phyloP scores from a whole-genome alignment of 225 moss, liverwort and hornwort genomes.

The Bryum argenteum region DNA sequence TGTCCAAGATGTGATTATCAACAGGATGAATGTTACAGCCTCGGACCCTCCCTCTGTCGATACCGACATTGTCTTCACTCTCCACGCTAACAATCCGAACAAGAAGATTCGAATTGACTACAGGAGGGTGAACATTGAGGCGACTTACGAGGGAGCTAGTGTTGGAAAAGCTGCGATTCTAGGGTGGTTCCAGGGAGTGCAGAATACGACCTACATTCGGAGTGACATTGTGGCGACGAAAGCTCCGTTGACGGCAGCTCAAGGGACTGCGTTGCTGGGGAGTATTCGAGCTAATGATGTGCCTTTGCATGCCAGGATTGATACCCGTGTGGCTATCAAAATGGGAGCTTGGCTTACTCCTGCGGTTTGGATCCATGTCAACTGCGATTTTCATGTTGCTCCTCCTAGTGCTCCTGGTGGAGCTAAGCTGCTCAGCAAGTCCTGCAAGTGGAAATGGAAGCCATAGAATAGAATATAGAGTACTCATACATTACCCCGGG shows the following conservation, averaged over 20 bases:
- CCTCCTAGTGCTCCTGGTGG: slow-evolving; percentile 56
- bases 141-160: slow-evolving; percentile 32
- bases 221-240: slow-evolving; percentile 33
- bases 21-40: slow-evolving; percentile 48
- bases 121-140: slow-evolving; percentile 41
- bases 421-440: slow-evolving; percentile 45
- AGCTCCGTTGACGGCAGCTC: slow-evolving; percentile 34
- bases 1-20: slow-evolving; percentile 56
- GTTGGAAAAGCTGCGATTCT: slow-evolving; percentile 39
- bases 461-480: not conserved
- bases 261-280: slow-evolving; percentile 41
- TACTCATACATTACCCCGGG: not conserved
- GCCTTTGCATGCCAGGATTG: slow-evolving; percentile 41
- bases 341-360: slow-evolving; percentile 51
- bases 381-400: slow-evolving; percentile 44
- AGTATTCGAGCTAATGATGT: slow-evolving; percentile 39
- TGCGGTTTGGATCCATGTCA: slow-evolving; percentile 51
- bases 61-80: slow-evolving; percentile 45
- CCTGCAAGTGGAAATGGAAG: slow-evolving; percentile 60
- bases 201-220: slow-evolving; percentile 35
- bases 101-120: slow-evolving; percentile 53
- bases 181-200: slow-evolving; percentile 46
- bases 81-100: slow-evolving; percentile 48
- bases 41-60: slow-evolving; percentile 41
- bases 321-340: slow-evolving; percentile 42